Conservation (phyloP, 2,329 filamentous ascomycete species). For the Pseudocercospora eumusae region DNA sequence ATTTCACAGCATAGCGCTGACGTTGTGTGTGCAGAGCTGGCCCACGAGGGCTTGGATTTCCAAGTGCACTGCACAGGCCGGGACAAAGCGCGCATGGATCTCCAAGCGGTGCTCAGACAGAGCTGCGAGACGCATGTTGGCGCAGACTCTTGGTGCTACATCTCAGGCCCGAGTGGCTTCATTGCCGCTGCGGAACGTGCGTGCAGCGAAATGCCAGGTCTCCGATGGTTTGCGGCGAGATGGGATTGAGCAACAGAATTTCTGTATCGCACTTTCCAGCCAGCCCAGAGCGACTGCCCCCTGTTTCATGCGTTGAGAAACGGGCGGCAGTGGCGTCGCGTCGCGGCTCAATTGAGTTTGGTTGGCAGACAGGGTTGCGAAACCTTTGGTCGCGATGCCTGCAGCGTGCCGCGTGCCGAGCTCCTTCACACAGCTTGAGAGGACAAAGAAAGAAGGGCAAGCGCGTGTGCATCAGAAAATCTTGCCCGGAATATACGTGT, state of each 20-base stretch:
- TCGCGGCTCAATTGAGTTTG: background rate
- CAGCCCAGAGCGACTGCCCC: background rate
- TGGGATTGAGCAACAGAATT: conserved; percentile 10
- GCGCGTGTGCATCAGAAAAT: no score
- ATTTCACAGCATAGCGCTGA: conserved; percentile 3
- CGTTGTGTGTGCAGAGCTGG: conserved; percentile 5
- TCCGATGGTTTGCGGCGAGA: conserved; percentile 19
- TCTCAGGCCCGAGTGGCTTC: conserved; percentile 21
- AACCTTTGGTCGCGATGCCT: background rate
- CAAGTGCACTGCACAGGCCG: conserved; percentile 17
- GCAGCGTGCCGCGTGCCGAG: no score
- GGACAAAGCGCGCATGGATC: conserved; percentile 13
- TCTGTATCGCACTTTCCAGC: no score
- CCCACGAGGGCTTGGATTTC: conserved; percentile 19
- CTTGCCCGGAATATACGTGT: no score
- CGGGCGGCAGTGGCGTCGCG: conserved; percentile 2
- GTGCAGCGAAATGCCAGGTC: conserved; percentile 13
- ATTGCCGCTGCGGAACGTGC: conserved; percentile 16
- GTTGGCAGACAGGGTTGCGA: background rate
- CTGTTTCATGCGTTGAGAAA: background rate
- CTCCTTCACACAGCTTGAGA: background rate
- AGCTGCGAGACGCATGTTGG: conserved; percentile 9
- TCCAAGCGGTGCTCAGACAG: conserved; percentile 3
- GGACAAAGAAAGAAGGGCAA: no score
- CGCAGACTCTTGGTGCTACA: conserved; percentile 17